Percentiles rank a stretch among this genome's conserved stretches.
These are phyloP conservation scores for Lichtheimia ramosa DNA, from an alignment of 371 early-diverging fungal species.

Conservation along the genomic window DNA sequence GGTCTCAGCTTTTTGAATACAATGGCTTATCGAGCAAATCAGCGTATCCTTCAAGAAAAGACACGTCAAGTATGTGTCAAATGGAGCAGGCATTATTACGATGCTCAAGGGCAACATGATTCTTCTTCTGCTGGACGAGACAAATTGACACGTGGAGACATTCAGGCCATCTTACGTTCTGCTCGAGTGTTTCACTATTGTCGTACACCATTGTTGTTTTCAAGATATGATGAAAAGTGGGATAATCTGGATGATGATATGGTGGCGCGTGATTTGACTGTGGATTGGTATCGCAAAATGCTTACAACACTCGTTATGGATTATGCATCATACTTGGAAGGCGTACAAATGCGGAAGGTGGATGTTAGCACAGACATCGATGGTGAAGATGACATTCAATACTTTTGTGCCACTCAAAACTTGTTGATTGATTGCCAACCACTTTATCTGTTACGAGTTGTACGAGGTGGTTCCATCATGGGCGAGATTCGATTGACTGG, in stretches of 20 bases:
- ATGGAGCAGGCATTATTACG: constrained; percentile 44
- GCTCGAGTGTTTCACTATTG: constrained; percentile 67
- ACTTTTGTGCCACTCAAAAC: constrained; percentile 17
- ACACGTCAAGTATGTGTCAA: constrained; percentile 58
- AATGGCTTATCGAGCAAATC: constrained; percentile 43
- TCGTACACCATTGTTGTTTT: constrained; percentile 62
- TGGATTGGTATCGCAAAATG: constrained; percentile 60
- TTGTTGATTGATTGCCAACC: constrained; percentile 48
- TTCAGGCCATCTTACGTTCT: constrained; percentile 59
- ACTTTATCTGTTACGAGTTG: constrained; percentile 61
- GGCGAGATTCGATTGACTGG: constrained; percentile 73
- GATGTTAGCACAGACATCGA: constrained; percentile 40
- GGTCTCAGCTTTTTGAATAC: constrained; percentile 60
- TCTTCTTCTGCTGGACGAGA: constrained; percentile 24
- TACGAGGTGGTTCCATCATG: constrained; percentile 70
- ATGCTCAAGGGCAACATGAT: constrained; percentile 12
- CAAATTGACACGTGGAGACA: constrained; percentile 47
- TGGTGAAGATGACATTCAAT: constrained; percentile 20
- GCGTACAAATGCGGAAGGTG: constrained; percentile 66
- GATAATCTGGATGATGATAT: constrained; percentile 19
- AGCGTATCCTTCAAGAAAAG: constrained; percentile 57
- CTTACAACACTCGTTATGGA: constrained; percentile 56
- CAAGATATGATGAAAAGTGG: constrained; percentile 45
- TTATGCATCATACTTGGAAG: constrained; percentile 65
- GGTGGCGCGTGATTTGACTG: constrained; percentile 6